Evolutionary conservation across 2,329 filamentous ascomycete species (phyloP).

Genomic region (Trichoderma afroharzianum): DNA sequence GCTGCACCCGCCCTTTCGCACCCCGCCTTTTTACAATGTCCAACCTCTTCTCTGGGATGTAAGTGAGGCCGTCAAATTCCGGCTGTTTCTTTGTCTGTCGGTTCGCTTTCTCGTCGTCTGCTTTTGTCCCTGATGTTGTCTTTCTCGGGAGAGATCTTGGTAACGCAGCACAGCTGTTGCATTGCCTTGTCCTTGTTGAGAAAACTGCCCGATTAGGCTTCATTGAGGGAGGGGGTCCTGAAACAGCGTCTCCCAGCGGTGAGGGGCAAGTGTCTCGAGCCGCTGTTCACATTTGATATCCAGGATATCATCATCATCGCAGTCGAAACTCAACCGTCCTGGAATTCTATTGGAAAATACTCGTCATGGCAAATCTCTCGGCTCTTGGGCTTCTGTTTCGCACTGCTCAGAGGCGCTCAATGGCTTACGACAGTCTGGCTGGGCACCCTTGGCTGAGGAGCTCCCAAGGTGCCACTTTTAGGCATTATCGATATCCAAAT

Average conservation of each 20-base stretch:
- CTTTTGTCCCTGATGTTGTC: neutral
- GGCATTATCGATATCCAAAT: slow-evolving; percentile 2
- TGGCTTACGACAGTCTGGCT: neutral
- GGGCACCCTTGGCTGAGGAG: neutral
- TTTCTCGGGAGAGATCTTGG: neutral
- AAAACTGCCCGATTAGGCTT: slow-evolving; percentile 5
- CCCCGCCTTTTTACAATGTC: slow-evolving; percentile 42
- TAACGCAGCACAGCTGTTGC: neutral
- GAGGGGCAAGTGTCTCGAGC: slow-evolving; percentile 21
- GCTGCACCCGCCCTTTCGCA: slow-evolving; percentile 13
- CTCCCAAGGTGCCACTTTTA: slow-evolving; percentile 1
- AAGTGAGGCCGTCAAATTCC: slow-evolving; percentile 34
- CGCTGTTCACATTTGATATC: neutral
- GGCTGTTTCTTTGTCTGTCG: neutral
- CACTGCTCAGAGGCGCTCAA: neutral
- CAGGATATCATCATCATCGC: neutral
- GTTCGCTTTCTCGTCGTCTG: neutral
- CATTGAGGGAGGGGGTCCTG: neutral
- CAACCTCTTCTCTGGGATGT: slow-evolving; percentile 61
- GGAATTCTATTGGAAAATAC: neutral
- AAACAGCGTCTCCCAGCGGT: slow-evolving; percentile 13
- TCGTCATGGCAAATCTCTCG: neutral
- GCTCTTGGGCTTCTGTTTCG: neutral
- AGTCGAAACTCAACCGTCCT: neutral
- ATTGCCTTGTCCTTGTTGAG: neutral